These are phyloP conservation scores for Eucalyptus virginea DNA, from an alignment of 345 rosid genomes.

Conservation along the genomic window DNA sequence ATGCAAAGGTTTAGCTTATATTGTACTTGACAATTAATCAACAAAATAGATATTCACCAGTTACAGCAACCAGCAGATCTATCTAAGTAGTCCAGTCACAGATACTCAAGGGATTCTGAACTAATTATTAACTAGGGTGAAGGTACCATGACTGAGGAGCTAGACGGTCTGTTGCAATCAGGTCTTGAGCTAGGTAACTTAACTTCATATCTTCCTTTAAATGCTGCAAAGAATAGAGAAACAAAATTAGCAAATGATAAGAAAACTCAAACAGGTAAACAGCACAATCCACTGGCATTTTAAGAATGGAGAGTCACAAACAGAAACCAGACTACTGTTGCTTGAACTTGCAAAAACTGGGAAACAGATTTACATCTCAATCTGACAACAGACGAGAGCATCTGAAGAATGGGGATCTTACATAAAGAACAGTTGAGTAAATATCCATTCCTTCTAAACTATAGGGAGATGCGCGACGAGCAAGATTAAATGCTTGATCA, in stretches of 20 bases:
- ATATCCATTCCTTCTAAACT: constrained; percentile 94
- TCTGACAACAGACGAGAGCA: neutral
- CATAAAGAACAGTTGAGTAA: constrained; percentile 92
- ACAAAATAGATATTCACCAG: neutral
- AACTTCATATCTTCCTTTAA: constrained; percentile 98
- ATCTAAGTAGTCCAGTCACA: neutral
- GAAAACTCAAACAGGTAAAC: neutral
- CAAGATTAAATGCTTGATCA: constrained; percentile 69
- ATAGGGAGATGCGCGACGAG: constrained; percentile 75
- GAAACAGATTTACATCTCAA: neutral
- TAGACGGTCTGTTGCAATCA: constrained; percentile 83
- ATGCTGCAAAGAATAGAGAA: constrained; percentile 43
- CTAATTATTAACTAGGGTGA: neutral
- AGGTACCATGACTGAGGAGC: constrained; percentile 95
- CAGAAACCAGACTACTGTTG: neutral
- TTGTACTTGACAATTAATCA: neutral
- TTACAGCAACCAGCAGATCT: neutral
- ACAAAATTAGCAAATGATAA: neutral
- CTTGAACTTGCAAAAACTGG: neutral
- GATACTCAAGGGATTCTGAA: neutral
- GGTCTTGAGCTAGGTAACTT: constrained; percentile 91
- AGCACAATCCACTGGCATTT: neutral
- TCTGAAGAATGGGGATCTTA: constrained; percentile 25
- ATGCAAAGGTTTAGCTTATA: neutral
- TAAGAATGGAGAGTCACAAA: neutral